A percentile compares a stretch with the other conserved stretches of the same genome.
phyloP scores from a whole-genome alignment of 192 early-diverging fungal genomes.

The Mortierella antarctica region DNA sequence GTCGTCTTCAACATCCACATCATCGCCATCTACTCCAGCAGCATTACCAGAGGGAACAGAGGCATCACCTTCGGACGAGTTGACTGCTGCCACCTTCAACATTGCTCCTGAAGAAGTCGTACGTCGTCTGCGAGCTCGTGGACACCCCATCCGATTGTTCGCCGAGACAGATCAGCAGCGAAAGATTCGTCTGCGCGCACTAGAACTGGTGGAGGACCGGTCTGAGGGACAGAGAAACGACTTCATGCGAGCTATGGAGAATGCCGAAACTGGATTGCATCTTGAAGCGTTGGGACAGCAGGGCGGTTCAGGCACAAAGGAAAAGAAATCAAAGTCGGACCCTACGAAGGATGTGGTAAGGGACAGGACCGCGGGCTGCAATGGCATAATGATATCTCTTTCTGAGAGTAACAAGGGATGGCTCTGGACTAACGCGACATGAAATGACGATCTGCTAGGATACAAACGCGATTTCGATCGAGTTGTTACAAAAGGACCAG shows the following conservation, averaged over 20 bases:
- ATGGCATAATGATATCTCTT: background rate
- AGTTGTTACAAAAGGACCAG: constrained; percentile 80
- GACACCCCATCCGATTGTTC: constrained; percentile 93
- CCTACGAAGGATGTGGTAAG: constrained; percentile 59
- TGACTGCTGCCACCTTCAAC: constrained; percentile 50
- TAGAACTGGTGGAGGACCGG: constrained; percentile 88
- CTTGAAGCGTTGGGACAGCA: constrained; percentile 75
- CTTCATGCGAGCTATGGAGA: constrained; percentile 85
- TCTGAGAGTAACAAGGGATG: background rate
- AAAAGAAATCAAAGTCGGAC: constrained; percentile 60
- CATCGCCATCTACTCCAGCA: constrained; percentile 5
- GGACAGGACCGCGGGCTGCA: background rate
- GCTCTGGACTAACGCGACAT: too few species aligned
- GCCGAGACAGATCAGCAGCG: constrained; percentile 88
- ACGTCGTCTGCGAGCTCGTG: constrained; percentile 83
- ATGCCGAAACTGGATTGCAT: constrained; percentile 82
- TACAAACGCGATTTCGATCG: constrained; percentile 74
- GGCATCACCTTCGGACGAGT: background rate
- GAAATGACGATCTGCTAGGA: constrained; percentile 57
- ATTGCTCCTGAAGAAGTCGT: constrained; percentile 82
- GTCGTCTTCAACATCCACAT: constrained; percentile 7
- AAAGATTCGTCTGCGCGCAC: constrained; percentile 77
- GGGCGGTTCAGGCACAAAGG: constrained; percentile 56
- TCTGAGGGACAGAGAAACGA: constrained; percentile 92
- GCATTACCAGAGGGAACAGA: background rate